A percentile compares a stretch with the other conserved stretches of the same genome.
phyloP scores from a whole-genome alignment of 208 protist genomes.

The Wallacemonas sp. region DNA sequence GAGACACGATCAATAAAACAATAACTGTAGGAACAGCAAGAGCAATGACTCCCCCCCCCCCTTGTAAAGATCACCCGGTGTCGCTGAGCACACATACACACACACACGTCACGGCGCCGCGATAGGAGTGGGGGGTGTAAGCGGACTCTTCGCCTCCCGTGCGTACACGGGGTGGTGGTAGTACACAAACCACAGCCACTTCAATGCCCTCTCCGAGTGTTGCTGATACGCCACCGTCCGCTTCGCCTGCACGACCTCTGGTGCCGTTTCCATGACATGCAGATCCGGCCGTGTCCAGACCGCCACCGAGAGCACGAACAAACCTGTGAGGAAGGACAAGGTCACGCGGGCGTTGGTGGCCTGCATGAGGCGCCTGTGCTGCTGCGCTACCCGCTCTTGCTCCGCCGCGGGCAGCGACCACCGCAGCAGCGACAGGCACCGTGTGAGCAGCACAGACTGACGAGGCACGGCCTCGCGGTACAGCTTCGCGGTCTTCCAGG shows the following conservation, averaged over 20 bases:
- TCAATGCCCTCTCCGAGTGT: slow-evolving; percentile 52
- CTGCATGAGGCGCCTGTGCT: slow-evolving; percentile 63
- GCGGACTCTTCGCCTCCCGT: slow-evolving; percentile 3
- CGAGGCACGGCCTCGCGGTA: slow-evolving; percentile 63
- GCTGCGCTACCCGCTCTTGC: slow-evolving; percentile 60
- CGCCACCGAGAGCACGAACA: slow-evolving; percentile 39
- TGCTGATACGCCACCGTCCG: slow-evolving; percentile 60
- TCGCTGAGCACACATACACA: background rate
- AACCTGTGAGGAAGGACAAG: slow-evolving; percentile 55
- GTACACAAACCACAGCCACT: slow-evolving; percentile 86
- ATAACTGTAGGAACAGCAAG: too few relatives aligned
- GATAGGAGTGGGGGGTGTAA: background rate
- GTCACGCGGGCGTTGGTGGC: slow-evolving; percentile 70
- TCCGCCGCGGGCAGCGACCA: slow-evolving; percentile 36
- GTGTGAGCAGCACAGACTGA: slow-evolving; percentile 58
- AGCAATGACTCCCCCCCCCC: too few relatives aligned
- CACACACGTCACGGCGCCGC: background rate
- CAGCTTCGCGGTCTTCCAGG: slow-evolving; percentile 64
- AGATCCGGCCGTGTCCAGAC: slow-evolving; percentile 41
- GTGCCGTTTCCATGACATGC: slow-evolving; percentile 53
- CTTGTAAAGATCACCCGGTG: too few relatives aligned
- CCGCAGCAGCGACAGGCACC: slow-evolving; percentile 33
- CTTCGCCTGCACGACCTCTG: slow-evolving; percentile 55
- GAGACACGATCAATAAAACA: too few relatives aligned
- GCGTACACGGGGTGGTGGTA: slow-evolving; percentile 83